phyloP scores from a whole-genome alignment of 2,329 filamentous ascomycete genomes.

The Colletotrichum tamarilloi region DNA sequence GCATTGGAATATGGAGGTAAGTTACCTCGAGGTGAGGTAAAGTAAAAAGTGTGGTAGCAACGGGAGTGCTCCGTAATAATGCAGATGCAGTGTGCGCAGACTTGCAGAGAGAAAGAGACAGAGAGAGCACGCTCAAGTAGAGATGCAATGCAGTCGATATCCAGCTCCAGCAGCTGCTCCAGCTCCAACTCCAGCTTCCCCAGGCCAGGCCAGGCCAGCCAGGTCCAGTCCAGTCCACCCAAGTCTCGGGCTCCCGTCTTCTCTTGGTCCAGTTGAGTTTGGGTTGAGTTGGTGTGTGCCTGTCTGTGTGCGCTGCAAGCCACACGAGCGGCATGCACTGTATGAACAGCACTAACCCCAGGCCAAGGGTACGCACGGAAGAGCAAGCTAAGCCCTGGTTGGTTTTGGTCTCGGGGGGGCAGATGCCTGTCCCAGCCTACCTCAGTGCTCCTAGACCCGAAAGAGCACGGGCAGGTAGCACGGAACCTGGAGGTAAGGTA shows the following conservation, averaged over 20 bases:
- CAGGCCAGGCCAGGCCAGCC: background rate
- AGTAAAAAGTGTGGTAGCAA: background rate
- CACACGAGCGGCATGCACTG: slow-evolving; percentile 21
- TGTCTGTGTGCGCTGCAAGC: slow-evolving; percentile 8
- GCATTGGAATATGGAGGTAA: background rate
- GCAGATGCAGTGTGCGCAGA: background rate
- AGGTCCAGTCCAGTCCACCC: background rate
- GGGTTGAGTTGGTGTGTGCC: background rate
- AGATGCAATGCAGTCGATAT: background rate
- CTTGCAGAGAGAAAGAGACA: too few species aligned
- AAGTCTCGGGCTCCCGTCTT: too few species aligned
- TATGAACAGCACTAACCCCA: slow-evolving; percentile 14
- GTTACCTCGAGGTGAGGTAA: background rate
- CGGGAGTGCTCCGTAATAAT: background rate
- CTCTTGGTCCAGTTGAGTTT: background rate
- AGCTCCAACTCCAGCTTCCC: background rate
- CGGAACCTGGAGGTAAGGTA: background rate
- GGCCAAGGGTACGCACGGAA: slow-evolving; percentile 2
- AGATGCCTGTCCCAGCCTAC: background rate
- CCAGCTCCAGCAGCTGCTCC: background rate
- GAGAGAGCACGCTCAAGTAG: background rate
- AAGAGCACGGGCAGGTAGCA: background rate
- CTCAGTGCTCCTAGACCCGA: background rate
- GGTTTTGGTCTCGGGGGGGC: background rate
- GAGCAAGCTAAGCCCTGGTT: slow-evolving; percentile 14